Conservation (phyloP, 2,329 filamentous ascomycete species). For the Diaporthe sp. region DNA sequence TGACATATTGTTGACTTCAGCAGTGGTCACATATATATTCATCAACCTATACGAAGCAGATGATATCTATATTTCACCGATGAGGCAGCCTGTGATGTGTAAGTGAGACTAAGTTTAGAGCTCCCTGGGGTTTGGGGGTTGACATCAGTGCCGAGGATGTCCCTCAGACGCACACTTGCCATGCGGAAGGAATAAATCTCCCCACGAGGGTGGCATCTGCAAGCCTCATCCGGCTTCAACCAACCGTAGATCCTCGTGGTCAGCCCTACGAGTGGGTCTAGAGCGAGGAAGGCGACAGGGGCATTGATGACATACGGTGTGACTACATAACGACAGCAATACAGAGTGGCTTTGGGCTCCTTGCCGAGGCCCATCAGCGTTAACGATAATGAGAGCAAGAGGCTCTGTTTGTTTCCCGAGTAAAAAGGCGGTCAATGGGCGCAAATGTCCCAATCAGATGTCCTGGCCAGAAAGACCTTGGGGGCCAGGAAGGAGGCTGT, state of each 20-base stretch:
- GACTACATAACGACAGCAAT: too few relatives aligned
- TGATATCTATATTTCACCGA: neutral
- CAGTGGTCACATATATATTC: slow-evolving; percentile 2
- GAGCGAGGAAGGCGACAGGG: neutral
- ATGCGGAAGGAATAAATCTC: neutral
- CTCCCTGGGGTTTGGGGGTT: neutral
- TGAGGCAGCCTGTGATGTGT: slow-evolving; percentile 16
- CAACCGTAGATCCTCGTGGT: neutral
- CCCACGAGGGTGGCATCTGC: neutral
- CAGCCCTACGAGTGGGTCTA: neutral
- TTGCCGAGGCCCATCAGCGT: neutral
- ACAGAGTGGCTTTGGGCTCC: neutral
- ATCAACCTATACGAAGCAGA: neutral
- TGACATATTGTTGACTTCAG: neutral
- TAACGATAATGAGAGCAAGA: neutral
- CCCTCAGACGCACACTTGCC: neutral
- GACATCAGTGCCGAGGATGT: neutral
- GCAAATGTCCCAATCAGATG: slow-evolving; percentile 1
- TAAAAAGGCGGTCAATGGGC: neutral
- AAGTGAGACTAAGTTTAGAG: slow-evolving; percentile 22
- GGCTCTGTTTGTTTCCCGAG: neutral
- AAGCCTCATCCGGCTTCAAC: neutral
- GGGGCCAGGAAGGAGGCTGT: slow-evolving; percentile 14
- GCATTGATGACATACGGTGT: neutral
- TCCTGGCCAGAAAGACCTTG: neutral